Percentiles rank a stretch among this genome's conserved stretches.
Conservation (phyloP, 1,284 basidiomycete genomes). For the Ceratobasidium sp. region DNA sequence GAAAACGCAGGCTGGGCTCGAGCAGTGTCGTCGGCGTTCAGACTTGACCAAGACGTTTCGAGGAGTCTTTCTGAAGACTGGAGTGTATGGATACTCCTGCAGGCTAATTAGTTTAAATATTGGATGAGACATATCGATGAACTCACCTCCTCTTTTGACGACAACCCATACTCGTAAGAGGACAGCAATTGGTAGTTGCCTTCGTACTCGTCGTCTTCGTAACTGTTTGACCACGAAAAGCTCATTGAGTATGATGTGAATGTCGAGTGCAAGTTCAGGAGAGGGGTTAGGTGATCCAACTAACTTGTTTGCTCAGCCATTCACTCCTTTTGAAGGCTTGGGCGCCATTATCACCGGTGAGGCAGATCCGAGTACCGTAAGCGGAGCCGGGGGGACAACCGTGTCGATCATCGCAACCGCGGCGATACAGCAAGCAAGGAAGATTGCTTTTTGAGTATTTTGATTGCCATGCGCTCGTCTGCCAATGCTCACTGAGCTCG, state of each 20-base stretch:
- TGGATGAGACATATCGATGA: background rate
- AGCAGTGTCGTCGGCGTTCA: conserved; percentile 19
- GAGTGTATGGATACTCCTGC: conserved; percentile 15
- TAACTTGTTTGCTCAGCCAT: background rate
- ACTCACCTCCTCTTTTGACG: conserved; percentile 17
- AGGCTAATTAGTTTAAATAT: background rate
- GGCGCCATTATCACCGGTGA: conserved; percentile 12
- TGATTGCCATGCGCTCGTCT: conserved; percentile 25
- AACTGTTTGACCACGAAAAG: conserved; percentile 26
- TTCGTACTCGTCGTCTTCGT: conserved; percentile 9
- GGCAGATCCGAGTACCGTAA: background rate
- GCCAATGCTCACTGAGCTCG: conserved; percentile 27
- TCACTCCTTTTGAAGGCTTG: conserved; percentile 23
- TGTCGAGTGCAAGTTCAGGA: background rate
- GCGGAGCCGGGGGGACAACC: conserved; percentile 11
- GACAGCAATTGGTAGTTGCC: conserved; percentile 27
- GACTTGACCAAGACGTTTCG: conserved; percentile 20
- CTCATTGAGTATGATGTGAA: background rate
- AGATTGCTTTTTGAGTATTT: conserved; percentile 25
- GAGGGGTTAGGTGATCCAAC: conserved; percentile 4
- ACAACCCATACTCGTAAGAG: conserved; percentile 10
- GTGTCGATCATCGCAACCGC: conserved; percentile 33
- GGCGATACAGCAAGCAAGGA: background rate
- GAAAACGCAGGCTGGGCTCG: conserved; percentile 9
- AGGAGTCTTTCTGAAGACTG: conserved; percentile 7